These are phyloP conservation scores for Staphylotrichum longicolle DNA, from an alignment of 495 filamentous ascomycete genomes.

Conservation along the genomic window DNA sequence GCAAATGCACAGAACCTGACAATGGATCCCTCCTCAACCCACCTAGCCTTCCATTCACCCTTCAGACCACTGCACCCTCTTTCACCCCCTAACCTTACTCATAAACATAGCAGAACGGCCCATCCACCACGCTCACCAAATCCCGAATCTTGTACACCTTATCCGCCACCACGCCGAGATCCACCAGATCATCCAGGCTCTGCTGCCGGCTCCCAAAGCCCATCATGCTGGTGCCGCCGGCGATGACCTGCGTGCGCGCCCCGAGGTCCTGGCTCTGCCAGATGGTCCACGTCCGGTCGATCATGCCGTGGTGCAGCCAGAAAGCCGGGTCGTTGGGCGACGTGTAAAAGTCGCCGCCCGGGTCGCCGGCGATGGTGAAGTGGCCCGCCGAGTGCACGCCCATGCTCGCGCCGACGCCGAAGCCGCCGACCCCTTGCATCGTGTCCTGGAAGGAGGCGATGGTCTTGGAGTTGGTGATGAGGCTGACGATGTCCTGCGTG, in stretches of 20 bases:
- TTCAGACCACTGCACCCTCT: neutral
- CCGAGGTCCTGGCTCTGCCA: conserved; percentile 57
- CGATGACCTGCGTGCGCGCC: conserved; percentile 35
- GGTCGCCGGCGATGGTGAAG: conserved; percentile 44
- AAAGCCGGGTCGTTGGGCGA: conserved; percentile 68
- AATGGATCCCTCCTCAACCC: too few species aligned
- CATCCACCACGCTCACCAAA: conserved; percentile 45
- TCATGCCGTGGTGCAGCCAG: conserved; percentile 64
- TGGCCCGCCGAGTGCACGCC: conserved; percentile 46
- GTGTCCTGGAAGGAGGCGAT: conserved; percentile 47
- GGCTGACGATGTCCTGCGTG: conserved; percentile 46
- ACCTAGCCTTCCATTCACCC: neutral
- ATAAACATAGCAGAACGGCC: conserved; percentile 53
- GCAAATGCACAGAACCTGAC: too few species aligned
- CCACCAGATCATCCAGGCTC: conserved; percentile 44
- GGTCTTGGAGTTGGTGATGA: conserved; percentile 46
- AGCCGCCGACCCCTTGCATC: conserved; percentile 36
- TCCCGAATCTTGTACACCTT: conserved; percentile 44
- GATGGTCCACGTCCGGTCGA: conserved; percentile 66
- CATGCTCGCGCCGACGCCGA: conserved; percentile 14
- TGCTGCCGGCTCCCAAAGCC: conserved; percentile 33
- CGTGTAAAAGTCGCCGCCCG: conserved; percentile 49
- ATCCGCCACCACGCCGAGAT: conserved; percentile 41
- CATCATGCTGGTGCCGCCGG: conserved; percentile 43
- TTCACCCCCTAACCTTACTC: conserved; percentile 28